phyloP scores from a whole-genome alignment of 306 rosid species.

The Ziziphus jujuba region DNA sequence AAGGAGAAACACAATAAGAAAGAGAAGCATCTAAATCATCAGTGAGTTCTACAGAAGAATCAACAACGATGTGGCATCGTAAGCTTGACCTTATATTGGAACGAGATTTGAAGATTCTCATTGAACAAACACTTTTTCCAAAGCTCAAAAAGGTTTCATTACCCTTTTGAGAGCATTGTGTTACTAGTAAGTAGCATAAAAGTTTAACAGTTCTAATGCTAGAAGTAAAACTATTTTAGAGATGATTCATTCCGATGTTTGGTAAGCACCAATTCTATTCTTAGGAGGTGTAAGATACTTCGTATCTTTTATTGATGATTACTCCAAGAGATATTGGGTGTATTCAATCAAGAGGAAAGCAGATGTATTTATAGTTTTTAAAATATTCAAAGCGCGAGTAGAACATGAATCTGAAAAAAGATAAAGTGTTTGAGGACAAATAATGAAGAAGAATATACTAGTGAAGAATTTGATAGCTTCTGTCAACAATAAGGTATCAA shows the following conservation, averaged over 20 bases:
- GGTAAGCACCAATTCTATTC: neutral
- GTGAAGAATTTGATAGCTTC: neutral
- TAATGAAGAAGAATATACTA: neutral
- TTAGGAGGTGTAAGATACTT: neutral
- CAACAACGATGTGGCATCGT: neutral
- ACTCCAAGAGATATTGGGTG: too few relatives aligned
- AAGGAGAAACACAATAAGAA: too few relatives aligned
- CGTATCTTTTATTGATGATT: too few relatives aligned
- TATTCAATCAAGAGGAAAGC: neutral
- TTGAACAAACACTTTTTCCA: neutral
- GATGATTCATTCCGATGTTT: neutral
- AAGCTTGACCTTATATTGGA: neutral
- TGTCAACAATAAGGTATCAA: neutral
- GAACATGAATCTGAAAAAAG: neutral
- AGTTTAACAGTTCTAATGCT: too few relatives aligned
- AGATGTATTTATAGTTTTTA: neutral
- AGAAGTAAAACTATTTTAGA: neutral
- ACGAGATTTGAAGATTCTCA: neutral
- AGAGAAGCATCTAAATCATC: neutral
- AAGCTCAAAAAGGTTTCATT: too few relatives aligned
- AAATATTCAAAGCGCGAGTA: neutral
- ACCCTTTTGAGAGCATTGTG: too few relatives aligned
- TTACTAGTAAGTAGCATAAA: too few relatives aligned
- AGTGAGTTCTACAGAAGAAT: neutral
- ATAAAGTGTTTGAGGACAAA: neutral